These are phyloP conservation scores for Sordariomycetes sp. DNA, from an alignment of 2,329 filamentous ascomycete species.

Conservation along the genomic window DNA sequence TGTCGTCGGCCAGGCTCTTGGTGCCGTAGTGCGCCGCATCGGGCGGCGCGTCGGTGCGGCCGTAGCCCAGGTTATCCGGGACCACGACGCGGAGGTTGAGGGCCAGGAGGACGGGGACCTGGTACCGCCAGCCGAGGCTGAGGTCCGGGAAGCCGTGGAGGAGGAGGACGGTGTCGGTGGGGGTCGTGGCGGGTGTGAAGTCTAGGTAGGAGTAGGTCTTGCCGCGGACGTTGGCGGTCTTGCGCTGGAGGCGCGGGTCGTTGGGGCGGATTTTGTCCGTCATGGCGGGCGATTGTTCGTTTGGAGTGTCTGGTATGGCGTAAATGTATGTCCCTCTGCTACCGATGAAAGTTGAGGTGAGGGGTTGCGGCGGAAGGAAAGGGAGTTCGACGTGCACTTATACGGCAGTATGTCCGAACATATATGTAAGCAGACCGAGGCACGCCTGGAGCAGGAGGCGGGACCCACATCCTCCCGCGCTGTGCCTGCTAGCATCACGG, in stretches of 20 bases:
- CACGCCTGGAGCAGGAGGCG: too few species aligned
- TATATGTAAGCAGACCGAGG: too few species aligned
- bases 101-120: constrained; percentile 63
- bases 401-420: too few species aligned
- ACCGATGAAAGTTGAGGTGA: too few species aligned
- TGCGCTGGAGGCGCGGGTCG: constrained; percentile 54
- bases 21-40: constrained; percentile 50
- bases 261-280: constrained; percentile 21
- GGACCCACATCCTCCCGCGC: too few species aligned
- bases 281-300: neutral
- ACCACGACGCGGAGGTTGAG: constrained; percentile 68
- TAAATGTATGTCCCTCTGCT: neutral
- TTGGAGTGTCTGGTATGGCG: neutral
- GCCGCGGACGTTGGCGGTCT: constrained; percentile 36
- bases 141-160: constrained; percentile 77
- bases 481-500: too few species aligned
- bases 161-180: constrained; percentile 35
- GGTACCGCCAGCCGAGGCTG: constrained; percentile 76
- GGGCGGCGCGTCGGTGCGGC: constrained; percentile 57
- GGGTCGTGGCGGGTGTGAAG: constrained; percentile 23
- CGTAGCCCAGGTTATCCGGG: constrained; percentile 81
- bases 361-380: too few species aligned
- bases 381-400: too few species aligned
- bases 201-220: constrained; percentile 55
- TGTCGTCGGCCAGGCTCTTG: constrained; percentile 61